Base-by-base conservation (phyloP, 2,329 filamentous ascomycete species). In the Eurotiales sp. region DNA sequence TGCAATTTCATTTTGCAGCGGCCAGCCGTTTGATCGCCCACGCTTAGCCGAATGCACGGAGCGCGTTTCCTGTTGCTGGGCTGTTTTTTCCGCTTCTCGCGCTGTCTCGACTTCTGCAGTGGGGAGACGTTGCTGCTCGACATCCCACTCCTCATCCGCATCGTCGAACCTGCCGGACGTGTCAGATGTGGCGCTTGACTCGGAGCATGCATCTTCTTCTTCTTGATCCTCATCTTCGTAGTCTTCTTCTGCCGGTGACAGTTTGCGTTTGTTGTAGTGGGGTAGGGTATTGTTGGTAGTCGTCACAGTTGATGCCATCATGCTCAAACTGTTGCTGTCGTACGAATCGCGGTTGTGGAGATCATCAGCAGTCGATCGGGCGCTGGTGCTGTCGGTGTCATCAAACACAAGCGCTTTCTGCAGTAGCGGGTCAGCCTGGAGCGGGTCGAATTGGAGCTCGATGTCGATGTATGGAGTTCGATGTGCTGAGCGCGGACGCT, bases 11-110 rank as follows among this genome's bases (percentile, higher is more conserved):
- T 57, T 53, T 15, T 46, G 43, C 2, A 75, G 56, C 12, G 73
- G 73, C 74, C 74, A 77, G 50, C 75, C 71, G 40, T 70, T 71
- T 3, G 68, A 69, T 17, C 73, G 67, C 14, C 69, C 67, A 41
- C 74, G 66, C 57, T 77, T 77, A 10, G 64, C 63, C 0, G 66
- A 68, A 50, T 71, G 68, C n/a, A n/a, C n/a, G n/a, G n/a, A n/a
- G n/a, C n/a, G n/a, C 5, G 25, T 27, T 15, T 48, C 42, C n/a
- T n/a, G n/a, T 37, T 37, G 34, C 15, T 37, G n/a, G 10, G 17
- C 34, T 7, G 15, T 15, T 4, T 8, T 15, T 11, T 37, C 34
- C 15, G 3, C 34, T 11, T 19, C 34, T 4, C n/a, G 17, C 15
- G 17, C 8, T 27, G 25, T 15, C 12, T 27, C 22, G 10, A n/a